These are phyloP conservation scores for Herpotrichia juniperi DNA, from an alignment of 2,329 filamentous ascomycete species.

Conservation along the genomic window DNA sequence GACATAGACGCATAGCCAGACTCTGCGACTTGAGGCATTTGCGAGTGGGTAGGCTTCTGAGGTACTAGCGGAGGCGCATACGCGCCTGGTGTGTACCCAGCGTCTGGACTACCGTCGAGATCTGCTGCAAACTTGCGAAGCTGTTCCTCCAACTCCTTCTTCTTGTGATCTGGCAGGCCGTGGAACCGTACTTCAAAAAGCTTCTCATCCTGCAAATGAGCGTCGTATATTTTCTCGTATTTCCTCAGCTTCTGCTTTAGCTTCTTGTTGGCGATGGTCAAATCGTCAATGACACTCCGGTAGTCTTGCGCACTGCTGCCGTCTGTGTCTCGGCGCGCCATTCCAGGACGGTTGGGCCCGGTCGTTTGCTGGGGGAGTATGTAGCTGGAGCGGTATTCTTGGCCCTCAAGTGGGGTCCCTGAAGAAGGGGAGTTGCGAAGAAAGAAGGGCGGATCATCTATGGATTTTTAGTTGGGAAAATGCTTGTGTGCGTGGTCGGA, in stretches of 20 bases:
- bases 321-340: slow-evolving; percentile 51
- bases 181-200: slow-evolving; percentile 85
- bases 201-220: slow-evolving; percentile 74
- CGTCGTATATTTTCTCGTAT: slow-evolving; percentile 70
- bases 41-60: slow-evolving; percentile 66
- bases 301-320: slow-evolving; percentile 75
- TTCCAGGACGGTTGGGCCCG: slow-evolving; percentile 33
- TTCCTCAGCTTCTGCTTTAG: slow-evolving; percentile 75
- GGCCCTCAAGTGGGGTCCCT: slow-evolving; percentile 48
- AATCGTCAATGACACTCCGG: slow-evolving; percentile 82
- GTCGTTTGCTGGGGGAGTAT: slow-evolving; percentile 16
- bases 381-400: slow-evolving; percentile 19
- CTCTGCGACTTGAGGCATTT: slow-evolving; percentile 56
- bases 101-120: slow-evolving; percentile 55
- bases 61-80: slow-evolving; percentile 59
- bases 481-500: neutral
- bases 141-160: slow-evolving; percentile 75
- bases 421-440: slow-evolving; percentile 54
- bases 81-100: slow-evolving; percentile 25
- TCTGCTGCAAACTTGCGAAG: slow-evolving; percentile 73
- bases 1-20: slow-evolving; percentile 69
- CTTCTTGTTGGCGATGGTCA: slow-evolving; percentile 83
- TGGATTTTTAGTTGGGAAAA: slow-evolving; percentile 4
- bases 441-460: slow-evolving; percentile 53
- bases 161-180: slow-evolving; percentile 73